phyloP scores from a whole-genome alignment of 225 moss, liverwort and hornwort genomes.

The Marchantia polymorpha region DNA sequence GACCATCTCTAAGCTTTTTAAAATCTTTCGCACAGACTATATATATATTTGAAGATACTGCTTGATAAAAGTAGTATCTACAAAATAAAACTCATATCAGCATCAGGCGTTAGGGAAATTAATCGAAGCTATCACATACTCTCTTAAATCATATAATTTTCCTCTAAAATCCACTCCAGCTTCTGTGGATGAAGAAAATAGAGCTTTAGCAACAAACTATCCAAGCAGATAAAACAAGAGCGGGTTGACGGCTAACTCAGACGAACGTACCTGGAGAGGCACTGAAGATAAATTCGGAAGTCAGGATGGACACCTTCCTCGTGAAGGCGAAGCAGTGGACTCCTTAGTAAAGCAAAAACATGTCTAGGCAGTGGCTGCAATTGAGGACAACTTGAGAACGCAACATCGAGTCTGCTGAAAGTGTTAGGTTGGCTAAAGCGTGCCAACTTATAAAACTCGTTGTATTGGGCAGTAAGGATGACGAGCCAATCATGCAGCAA shows the following conservation, averaged over 20 bases:
- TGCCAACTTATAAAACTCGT: constrained; percentile 82
- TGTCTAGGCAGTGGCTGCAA: constrained; percentile 89
- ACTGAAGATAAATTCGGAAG: constrained; percentile 92
- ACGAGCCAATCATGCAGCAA: constrained; percentile 98
- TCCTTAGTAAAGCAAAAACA: constrained; percentile 85
- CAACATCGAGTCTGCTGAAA: constrained; percentile 71
- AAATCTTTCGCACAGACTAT: no score
- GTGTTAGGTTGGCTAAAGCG: constrained; percentile 68
- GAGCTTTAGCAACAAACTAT: not conserved
- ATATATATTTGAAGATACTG: no score
- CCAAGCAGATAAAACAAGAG: not conserved
- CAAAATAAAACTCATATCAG: no score
- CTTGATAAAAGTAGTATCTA: no score
- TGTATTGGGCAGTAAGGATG: constrained; percentile 94
- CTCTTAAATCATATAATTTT: not conserved
- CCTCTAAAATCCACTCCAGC: not conserved
- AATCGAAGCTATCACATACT: not conserved
- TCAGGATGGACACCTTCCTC: constrained; percentile 99
- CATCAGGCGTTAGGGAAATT: no score
- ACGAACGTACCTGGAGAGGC: constrained; percentile 72
- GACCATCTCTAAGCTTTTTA: no score
- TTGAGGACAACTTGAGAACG: constrained; percentile 72
- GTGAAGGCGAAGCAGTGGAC: constrained; percentile 58
- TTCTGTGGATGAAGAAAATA: no score
- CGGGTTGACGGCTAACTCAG: not conserved